Evolutionary conservation across 768 basidiomycete species (phyloP).

Genomic region (Suillus bovinus): DNA sequence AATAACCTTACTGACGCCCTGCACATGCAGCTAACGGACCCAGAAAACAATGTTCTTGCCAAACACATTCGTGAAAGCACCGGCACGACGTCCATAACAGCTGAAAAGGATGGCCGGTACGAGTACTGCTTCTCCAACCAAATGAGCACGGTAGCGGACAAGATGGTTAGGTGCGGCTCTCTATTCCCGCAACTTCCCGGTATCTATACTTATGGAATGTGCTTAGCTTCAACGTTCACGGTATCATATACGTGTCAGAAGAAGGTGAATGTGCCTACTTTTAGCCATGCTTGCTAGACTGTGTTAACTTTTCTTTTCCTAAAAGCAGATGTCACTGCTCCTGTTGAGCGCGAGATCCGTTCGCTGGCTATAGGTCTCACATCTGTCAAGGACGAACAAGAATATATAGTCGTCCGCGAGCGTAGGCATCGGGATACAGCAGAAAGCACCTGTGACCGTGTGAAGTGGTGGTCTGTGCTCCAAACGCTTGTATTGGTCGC

Average conservation of each 20-base stretch:
- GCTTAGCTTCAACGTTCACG: slow-evolving; percentile 94
- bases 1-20: slow-evolving; percentile 8
- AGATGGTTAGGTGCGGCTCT: slow-evolving; percentile 75
- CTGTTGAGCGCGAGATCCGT: slow-evolving; percentile 95
- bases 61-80: slow-evolving; percentile 88
- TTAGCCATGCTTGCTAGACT: neutral
- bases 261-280: slow-evolving; percentile 59
- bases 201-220: slow-evolving; percentile 5
- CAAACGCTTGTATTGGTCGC: slow-evolving; percentile 86
- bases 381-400: slow-evolving; percentile 97
- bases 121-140: slow-evolving; percentile 99
- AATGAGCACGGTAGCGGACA: slow-evolving; percentile 96
- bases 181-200: neutral
- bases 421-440: slow-evolving; percentile 91
- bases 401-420: slow-evolving; percentile 96
- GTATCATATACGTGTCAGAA: slow-evolving; percentile 90
- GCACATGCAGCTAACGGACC: slow-evolving; percentile 75
- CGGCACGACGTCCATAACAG: slow-evolving; percentile 85
- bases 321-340: slow-evolving; percentile 76
- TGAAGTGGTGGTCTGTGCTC: slow-evolving; percentile 98
- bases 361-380: slow-evolving; percentile 76
- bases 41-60: slow-evolving; percentile 61
- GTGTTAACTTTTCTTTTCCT: slow-evolving; percentile 2
- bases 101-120: slow-evolving; percentile 82
- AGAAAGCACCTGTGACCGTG: slow-evolving; percentile 89